phyloP scores from a whole-genome alignment of 306 rosid species.

The Boehmeria nivea region DNA sequence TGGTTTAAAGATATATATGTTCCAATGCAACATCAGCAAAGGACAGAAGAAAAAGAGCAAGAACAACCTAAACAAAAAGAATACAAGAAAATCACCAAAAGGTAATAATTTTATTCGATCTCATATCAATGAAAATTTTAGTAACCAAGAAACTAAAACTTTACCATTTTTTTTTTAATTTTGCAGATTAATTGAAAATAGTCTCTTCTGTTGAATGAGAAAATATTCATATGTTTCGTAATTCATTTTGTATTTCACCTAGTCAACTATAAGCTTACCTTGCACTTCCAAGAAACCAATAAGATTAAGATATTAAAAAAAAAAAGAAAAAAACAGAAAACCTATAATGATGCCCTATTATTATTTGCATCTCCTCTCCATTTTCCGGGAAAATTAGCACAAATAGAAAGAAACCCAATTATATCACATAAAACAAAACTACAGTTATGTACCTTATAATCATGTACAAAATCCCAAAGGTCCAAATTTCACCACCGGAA shows the following conservation, averaged over 20 bases:
- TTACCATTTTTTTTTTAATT: no score
- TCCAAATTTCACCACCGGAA: constrained; percentile 11
- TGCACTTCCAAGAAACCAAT: constrained; percentile 7
- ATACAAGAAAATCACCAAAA: background rate
- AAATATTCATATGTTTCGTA: no score
- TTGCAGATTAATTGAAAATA: no score
- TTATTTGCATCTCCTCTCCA: background rate
- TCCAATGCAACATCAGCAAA: no score
- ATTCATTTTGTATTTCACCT: no score
- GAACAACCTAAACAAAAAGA: background rate
- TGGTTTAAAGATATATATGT: no score
- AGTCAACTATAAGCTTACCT: background rate
- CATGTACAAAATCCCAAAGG: constrained; percentile 25
- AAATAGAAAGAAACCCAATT: background rate
- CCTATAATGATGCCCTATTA: background rate
- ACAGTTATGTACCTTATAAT: constrained; percentile 31
- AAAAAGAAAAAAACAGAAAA: background rate
- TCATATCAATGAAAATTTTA: no score
- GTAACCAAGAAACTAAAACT: no score
- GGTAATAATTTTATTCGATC: background rate
- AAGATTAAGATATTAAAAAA: background rate
- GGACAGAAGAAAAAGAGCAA: no score
- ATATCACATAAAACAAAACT: background rate
- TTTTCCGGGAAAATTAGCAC: background rate
- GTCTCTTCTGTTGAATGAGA: no score